Evolutionary conservation across 495 filamentous ascomycete species (phyloP), one percentile per base, ranked within the genome.

Genomic region (Neurospora sp.): DNA sequence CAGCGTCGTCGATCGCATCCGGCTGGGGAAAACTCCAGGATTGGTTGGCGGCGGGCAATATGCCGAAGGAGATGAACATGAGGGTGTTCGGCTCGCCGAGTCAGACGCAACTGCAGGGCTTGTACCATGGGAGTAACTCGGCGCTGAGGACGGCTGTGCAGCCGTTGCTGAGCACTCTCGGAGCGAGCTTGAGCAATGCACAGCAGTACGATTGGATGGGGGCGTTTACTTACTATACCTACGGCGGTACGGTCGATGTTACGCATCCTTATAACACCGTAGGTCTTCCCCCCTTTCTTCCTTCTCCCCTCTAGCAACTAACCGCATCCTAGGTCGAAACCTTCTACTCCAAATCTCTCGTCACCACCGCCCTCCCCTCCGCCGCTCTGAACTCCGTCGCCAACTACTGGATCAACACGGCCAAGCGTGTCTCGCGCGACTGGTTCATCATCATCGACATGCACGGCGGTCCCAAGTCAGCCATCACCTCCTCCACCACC

Each of bases 401-500:
- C 10, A 74, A 81, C 70, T 85, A 84, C 76, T 85, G 82, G 84
- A 78, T 81, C 61, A 74, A 78, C 69, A 73, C 75, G 2, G 82
- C 82, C 70, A 81, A 77, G 76, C 73, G 77, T 0, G 77, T 77
- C 74, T 79, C 75, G 69, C 78, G 80, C 20, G 70, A 77, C 68
- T 85, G 83, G 83, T 85, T 79, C 70, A 78, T 84, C 78, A 83
- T 84, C 69, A 76, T 84, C 48, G 83, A 84, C 72, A 27, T 84
- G 59, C 83, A 83, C 72, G 83, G 83, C 70, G 83, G 83, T 69
- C 76, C 79, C 71, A 83, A 82, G 70, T 83, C 82, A 40, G 82
- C 79, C 68, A 79, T 84, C 38, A 82, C 82, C 70, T 80, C 78
- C 59, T 73, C 77, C 14, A 70, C 80, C 7, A 68, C 70, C 37